phyloP scores from a whole-genome alignment of 495 filamentous ascomycete genomes.

The Lindgomyces ingoldianus region DNA sequence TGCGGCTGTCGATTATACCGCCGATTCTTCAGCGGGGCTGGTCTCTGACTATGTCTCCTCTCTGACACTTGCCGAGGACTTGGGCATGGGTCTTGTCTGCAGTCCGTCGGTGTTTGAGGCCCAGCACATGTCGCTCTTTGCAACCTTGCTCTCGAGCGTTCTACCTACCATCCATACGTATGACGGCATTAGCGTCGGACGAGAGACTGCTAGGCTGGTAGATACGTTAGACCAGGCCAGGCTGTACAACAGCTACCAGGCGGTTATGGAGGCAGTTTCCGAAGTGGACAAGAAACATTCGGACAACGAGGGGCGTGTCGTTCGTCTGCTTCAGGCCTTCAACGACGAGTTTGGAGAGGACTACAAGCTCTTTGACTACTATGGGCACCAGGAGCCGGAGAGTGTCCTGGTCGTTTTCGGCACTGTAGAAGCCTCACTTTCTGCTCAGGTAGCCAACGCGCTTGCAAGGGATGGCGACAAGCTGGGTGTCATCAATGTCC shows the following conservation, averaged over 20 bases:
- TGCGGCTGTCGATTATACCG: conserved; percentile 86
- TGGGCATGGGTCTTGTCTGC: conserved; percentile 81
- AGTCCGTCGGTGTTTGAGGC: conserved; percentile 85
- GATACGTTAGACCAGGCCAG: conserved; percentile 76
- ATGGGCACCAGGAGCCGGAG: conserved; percentile 75
- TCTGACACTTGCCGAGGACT: conserved; percentile 81
- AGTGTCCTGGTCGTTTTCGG: conserved; percentile 89
- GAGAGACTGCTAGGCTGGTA: conserved; percentile 83
- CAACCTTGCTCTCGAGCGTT: conserved; percentile 76
- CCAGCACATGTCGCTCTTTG: conserved; percentile 92
- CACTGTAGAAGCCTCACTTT: conserved; percentile 81
- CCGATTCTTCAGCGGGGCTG: conserved; percentile 63
- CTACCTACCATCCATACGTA: conserved; percentile 88
- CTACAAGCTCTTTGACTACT: conserved; percentile 91
- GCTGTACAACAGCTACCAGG: conserved; percentile 69
- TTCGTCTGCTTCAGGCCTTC: conserved; percentile 73
- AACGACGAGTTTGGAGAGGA: conserved; percentile 93
- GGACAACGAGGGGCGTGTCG: conserved; percentile 70
- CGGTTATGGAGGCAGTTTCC: conserved; percentile 60
- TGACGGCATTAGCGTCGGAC: conserved; percentile 81
- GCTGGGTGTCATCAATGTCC: conserved; percentile 85
- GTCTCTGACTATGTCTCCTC: conserved; percentile 86
- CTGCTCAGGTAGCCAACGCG: conserved; percentile 74
- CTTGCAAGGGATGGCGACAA: conserved; percentile 69
- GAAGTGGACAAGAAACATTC: conserved; percentile 66